Evolutionary conservation across 306 rosid genomes (phyloP).

Genomic region (Prosopis cineraria): DNA sequence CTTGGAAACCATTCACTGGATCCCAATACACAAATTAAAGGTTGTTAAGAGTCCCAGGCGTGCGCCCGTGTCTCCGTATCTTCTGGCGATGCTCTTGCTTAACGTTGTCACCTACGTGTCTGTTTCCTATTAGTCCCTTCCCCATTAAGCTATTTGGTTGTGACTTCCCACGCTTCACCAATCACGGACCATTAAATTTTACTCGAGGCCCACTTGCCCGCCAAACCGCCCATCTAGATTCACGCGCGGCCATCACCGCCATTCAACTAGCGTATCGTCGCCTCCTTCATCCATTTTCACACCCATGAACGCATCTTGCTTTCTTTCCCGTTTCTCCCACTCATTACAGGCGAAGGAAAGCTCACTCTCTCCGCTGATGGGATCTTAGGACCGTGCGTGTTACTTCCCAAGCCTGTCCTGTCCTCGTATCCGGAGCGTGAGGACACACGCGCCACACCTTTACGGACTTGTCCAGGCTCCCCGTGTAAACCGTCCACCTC

Average conservation of each 20-base stretch:
- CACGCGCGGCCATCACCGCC: not conserved
- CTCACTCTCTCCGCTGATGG: not conserved
- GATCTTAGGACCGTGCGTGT: not conserved
- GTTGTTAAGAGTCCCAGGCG: no score
- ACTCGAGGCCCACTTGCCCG: not conserved
- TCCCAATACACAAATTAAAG: not conserved
- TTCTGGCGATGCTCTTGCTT: not conserved
- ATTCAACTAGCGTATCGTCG: not conserved
- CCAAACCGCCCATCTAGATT: not conserved
- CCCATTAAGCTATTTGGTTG: not conserved
- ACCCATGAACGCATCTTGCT: not conserved
- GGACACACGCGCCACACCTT: conserved; percentile 77
- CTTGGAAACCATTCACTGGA: not conserved
- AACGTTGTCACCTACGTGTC: not conserved
- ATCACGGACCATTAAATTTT: not conserved
- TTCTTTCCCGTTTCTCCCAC: not conserved
- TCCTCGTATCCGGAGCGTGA: conserved; percentile 37
- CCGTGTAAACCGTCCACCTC: conserved; percentile 67
- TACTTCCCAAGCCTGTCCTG: not conserved
- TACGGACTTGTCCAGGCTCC: conserved; percentile 68
- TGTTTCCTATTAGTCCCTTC: not conserved
- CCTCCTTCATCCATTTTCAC: not conserved
- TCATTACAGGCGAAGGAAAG: not conserved
- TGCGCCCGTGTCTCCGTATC: no score
- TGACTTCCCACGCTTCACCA: not conserved